phyloP scores from a whole-genome alignment of 352 stramenopile species.

The Thraustotheca clavata region DNA sequence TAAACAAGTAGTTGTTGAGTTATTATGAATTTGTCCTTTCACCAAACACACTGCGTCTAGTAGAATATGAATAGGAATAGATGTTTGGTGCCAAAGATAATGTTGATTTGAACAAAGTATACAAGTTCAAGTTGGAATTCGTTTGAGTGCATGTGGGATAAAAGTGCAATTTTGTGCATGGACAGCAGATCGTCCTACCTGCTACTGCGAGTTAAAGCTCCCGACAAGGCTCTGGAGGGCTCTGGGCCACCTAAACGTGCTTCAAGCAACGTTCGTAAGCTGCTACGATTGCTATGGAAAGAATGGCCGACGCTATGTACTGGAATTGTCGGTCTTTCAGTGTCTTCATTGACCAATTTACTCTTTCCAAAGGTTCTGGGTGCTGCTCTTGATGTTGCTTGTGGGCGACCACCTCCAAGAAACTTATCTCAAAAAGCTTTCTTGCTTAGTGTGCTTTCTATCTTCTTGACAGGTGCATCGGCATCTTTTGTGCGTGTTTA shows the following conservation, averaged over 20 bases:
- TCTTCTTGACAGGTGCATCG: constrained; percentile 75
- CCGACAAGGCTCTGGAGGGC: neutral
- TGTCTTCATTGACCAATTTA: constrained; percentile 83
- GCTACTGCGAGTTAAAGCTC: neutral
- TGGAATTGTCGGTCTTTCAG: constrained; percentile 69
- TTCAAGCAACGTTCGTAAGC: constrained; percentile 43
- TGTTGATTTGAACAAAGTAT: too few relatives aligned
- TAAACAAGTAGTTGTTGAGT: too few relatives aligned
- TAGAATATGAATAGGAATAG: too few relatives aligned
- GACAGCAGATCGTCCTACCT: constrained; percentile 1
- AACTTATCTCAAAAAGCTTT: constrained; percentile 79
- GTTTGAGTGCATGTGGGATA: too few relatives aligned
- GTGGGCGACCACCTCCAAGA: constrained; percentile 54
- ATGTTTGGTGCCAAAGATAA: too few relatives aligned
- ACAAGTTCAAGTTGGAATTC: too few relatives aligned
- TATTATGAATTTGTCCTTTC: too few relatives aligned
- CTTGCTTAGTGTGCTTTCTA: constrained; percentile 71
- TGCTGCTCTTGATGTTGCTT: constrained; percentile 80
- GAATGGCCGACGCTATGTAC: constrained; percentile 55
- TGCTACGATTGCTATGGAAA: constrained; percentile 54
- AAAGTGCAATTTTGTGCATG: too few relatives aligned
- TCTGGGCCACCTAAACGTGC: neutral
- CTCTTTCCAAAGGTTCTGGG: constrained; percentile 85
- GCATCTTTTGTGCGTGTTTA: constrained; percentile 85
- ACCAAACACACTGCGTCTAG: too few relatives aligned